These are phyloP conservation scores for Paramecium octaurelia DNA, from an alignment of 73 alveolate genomes.

Conservation along the genomic window DNA sequence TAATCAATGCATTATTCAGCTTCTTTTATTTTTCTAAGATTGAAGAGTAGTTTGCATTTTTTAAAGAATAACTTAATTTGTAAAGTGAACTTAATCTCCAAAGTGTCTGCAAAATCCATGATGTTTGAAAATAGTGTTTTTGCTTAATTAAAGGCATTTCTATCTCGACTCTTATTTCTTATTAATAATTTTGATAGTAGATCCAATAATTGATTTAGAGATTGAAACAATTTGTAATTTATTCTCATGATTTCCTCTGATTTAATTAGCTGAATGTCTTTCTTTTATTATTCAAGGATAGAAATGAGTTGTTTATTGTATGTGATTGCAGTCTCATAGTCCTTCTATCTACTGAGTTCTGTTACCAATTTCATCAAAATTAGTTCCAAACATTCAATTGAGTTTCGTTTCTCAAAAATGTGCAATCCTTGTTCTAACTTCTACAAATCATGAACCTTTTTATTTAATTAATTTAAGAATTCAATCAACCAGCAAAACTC, in stretches of 20 bases:
- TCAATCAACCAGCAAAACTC: background rate
- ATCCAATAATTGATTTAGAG: slow-evolving; percentile 25
- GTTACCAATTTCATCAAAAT: background rate
- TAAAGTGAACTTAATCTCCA: slow-evolving; percentile 13
- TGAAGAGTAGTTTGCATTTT: slow-evolving; percentile 29
- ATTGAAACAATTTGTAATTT: background rate
- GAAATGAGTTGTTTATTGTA: background rate
- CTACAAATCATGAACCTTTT: background rate
- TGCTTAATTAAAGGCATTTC: slow-evolving; percentile 23
- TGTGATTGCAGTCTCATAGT: background rate
- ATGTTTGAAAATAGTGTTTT: background rate
- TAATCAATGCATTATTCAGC: slow-evolving; percentile 46
- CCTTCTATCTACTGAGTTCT: background rate
- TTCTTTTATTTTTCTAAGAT: slow-evolving; percentile 32
- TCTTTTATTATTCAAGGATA: background rate
- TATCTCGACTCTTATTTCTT: slow-evolving; percentile 23
- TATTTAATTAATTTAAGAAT: background rate
- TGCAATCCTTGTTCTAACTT: slow-evolving; percentile 6
- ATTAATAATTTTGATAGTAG: slow-evolving; percentile 21
- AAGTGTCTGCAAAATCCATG: slow-evolving; percentile 38
- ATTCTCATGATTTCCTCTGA: background rate
- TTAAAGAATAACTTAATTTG: slow-evolving; percentile 7
- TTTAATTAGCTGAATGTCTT: background rate
- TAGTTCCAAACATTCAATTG: slow-evolving; percentile 1
- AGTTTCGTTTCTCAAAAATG: background rate